Conservation (phyloP, 2,329 filamentous ascomycete species). For the Bipolaris gigantea region DNA sequence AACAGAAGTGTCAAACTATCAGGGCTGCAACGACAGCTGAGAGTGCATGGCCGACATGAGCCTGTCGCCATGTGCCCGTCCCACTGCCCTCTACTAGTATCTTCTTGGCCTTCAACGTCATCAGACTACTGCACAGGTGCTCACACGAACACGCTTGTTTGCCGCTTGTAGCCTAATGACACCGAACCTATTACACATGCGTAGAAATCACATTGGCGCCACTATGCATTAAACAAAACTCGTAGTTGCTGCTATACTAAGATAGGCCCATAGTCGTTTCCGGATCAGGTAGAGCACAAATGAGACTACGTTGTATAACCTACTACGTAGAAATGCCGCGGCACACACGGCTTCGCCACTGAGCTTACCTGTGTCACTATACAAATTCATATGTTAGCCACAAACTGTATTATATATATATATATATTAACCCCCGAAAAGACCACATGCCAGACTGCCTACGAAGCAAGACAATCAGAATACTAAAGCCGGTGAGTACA, state of each 20-base stretch:
- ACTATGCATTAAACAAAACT: background rate
- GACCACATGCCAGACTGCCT: background rate
- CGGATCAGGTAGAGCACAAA: background rate
- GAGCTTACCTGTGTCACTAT: conserved; percentile 12
- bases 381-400: conserved; percentile 2
- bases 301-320: background rate
- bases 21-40: conserved; percentile 4
- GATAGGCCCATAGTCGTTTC: background rate
- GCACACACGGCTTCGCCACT: background rate
- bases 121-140: conserved; percentile 1
- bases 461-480: conserved; percentile 1
- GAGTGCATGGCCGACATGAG: conserved; percentile 19
- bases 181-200: no score
- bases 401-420: conserved; percentile 7
- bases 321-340: conserved; percentile 1
- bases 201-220: background rate
- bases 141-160: background rate
- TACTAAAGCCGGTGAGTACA: conserved; percentile 1
- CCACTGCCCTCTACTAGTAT: conserved; percentile 21
- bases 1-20: conserved; percentile 7
- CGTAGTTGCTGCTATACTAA: background rate
- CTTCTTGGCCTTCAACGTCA: conserved; percentile 27
- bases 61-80: conserved; percentile 27
- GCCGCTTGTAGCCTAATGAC: background rate
- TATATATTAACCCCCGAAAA: background rate